Conservation (phyloP, 768 basidiomycete species). For the Cystoderma amianthinum region DNA sequence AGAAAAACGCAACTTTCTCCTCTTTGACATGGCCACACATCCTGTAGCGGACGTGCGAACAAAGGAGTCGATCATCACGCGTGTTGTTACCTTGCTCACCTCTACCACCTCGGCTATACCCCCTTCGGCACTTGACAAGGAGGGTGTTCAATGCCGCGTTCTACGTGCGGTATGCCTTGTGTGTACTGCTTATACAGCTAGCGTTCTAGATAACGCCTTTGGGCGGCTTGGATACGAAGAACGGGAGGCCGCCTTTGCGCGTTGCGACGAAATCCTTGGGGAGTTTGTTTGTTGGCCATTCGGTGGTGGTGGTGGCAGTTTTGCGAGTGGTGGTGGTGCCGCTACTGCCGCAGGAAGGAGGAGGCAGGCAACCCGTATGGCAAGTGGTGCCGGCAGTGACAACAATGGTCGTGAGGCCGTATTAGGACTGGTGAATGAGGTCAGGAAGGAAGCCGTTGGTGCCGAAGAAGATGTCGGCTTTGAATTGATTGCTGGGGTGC, state of each 20-base stretch:
- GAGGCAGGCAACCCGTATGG: constrained; percentile 39
- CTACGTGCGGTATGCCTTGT: constrained; percentile 80
- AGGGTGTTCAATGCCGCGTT: constrained; percentile 75
- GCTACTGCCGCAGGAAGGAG: constrained; percentile 23
- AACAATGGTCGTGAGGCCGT: constrained; percentile 55
- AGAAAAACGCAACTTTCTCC: constrained; percentile 96
- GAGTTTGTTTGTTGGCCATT: constrained; percentile 93
- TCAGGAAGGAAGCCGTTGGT: constrained; percentile 57
- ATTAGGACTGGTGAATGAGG: constrained; percentile 68
- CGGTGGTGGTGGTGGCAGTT: constrained; percentile 22
- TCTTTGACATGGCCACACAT: constrained; percentile 99
- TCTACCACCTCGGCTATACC: constrained; percentile 79
- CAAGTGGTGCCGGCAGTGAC: constrained; percentile 44
- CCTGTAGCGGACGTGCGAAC: constrained; percentile 90
- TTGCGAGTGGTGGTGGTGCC: constrained; percentile 19
- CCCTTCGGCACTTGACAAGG: constrained; percentile 62
- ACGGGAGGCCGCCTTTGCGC: constrained; percentile 84
- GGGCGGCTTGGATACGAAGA: constrained; percentile 87
- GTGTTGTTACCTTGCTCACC: constrained; percentile 74
- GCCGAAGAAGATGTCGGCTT: constrained; percentile 80
- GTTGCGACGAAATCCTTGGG: constrained; percentile 90
- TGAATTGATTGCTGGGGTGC: constrained; percentile 86
- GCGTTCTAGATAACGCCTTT: constrained; percentile 93
- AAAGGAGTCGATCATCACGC: constrained; percentile 78
- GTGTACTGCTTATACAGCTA: constrained; percentile 90